These are phyloP conservation scores for Leishmania mexicana DNA, from an alignment of 208 protist species.

Conservation along the genomic window DNA sequence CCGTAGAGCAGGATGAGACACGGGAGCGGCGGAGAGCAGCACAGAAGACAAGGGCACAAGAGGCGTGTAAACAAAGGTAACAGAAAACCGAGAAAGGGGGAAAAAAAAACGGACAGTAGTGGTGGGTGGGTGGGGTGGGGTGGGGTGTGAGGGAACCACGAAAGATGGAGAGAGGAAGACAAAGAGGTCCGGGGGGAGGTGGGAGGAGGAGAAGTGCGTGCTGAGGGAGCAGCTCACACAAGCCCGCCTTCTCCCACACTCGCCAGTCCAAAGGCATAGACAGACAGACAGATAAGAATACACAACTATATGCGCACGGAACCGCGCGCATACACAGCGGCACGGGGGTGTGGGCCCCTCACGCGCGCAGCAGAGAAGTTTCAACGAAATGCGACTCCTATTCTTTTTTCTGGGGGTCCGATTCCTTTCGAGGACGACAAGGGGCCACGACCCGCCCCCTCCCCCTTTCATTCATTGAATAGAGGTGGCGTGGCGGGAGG, in stretches of 20 bases:
- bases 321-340: neutral
- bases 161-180: neutral
- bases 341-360: neutral
- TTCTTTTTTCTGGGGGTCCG: neutral
- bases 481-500: neutral
- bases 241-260: neutral
- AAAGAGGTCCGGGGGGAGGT: neutral
- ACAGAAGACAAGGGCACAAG: neutral
- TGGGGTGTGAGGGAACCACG: neutral
- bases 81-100: neutral
- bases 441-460: neutral
- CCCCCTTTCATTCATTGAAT: slow-evolving; percentile 5
- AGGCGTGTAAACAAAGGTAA: neutral
- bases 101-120: neutral
- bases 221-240: neutral
- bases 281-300: neutral
- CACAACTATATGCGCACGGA: neutral
- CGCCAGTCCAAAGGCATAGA: neutral
- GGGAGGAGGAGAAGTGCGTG: slow-evolving; percentile 3
- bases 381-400: neutral
- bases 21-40: neutral
- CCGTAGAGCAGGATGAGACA: neutral
- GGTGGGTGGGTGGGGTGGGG: no score
- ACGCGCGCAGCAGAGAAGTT: neutral
- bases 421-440: neutral